Percentiles rank a stretch among this genome's conserved stretches.
Evolutionary conservation across 768 basidiomycete species (phyloP).

Genomic region (Albatrellus ellisii): DNA sequence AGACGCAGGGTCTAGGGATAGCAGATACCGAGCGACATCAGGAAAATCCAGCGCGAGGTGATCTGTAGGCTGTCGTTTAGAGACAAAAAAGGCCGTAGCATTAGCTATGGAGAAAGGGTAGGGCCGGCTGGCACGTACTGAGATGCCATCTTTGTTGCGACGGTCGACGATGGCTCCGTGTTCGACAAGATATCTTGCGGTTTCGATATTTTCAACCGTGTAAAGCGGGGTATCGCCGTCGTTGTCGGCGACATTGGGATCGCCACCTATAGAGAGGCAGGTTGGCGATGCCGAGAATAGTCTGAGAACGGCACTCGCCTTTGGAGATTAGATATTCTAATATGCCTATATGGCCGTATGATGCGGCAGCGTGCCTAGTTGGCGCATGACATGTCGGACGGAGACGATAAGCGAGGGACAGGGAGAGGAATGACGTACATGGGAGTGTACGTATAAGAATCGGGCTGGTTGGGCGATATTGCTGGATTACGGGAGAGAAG

Average conservation of each 20-base stretch:
- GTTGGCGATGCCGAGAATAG: conserved; percentile 1
- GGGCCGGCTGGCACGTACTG: conserved; percentile 34
- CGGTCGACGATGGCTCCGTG: conserved; percentile 56
- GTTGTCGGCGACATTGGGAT: conserved; percentile 74
- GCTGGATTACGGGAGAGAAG: conserved; percentile 24
- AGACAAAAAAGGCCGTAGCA: conserved; percentile 7
- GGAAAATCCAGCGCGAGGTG: conserved; percentile 63
- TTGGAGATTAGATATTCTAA: conserved; percentile 66
- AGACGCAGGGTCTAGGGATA: conserved; percentile 20
- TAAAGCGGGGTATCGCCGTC: conserved; percentile 91
- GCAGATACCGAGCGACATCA: conserved; percentile 48
- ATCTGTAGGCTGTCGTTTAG: conserved; percentile 65
- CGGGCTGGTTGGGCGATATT: conserved; percentile 58
- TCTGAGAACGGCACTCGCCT: conserved; percentile 27
- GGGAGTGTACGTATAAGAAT: conserved; percentile 67
- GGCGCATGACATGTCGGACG: conserved; percentile 9
- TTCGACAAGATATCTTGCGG: conserved; percentile 66
- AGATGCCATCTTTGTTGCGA: conserved; percentile 60
- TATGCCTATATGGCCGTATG: conserved; percentile 70
- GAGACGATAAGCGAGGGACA: conserved; percentile 2
- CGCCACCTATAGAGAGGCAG: conserved; percentile 41
- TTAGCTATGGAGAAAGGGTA: not conserved
- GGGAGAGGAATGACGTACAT: conserved; percentile 34
- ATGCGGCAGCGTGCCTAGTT: conserved; percentile 83
- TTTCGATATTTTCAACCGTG: conserved; percentile 72